These are phyloP conservation scores for Quercus tomentella DNA, from an alignment of 331 rosid genomes.

Conservation along the genomic window DNA sequence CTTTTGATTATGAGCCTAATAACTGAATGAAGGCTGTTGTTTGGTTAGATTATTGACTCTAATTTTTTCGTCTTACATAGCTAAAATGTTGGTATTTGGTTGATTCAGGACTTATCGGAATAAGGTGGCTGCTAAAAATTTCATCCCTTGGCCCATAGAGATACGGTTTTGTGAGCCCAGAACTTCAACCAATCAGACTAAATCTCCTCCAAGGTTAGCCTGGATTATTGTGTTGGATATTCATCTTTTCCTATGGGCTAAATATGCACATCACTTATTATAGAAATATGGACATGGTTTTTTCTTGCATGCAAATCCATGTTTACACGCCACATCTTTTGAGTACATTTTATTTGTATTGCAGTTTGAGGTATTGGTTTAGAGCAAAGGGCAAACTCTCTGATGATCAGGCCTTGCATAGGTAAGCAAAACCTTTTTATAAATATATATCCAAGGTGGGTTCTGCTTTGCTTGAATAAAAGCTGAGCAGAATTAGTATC, in stretches of 20 bases:
- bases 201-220: conserved; percentile 78
- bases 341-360: conserved; percentile 20
- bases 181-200: conserved; percentile 65
- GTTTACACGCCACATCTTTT: conserved; percentile 7
- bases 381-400: conserved; percentile 85
- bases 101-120: conserved; percentile 78
- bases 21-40: neutral
- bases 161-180: conserved; percentile 80
- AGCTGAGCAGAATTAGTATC: neutral
- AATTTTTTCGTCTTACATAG: conserved; percentile 3
- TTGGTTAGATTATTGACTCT: neutral
- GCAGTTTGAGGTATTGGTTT: conserved; percentile 93
- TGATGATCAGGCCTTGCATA: conserved; percentile 93
- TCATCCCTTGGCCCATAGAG: conserved; percentile 92
- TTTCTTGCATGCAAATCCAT: neutral
- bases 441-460: neutral
- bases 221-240: conserved; percentile 1
- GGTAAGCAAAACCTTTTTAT: conserved; percentile 44
- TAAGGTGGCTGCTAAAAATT: conserved; percentile 54
- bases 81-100: conserved; percentile 15
- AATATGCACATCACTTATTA: neutral
- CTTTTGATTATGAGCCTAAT: neutral
- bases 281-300: neutral
- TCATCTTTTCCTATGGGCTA: neutral
- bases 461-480: neutral